Evolutionary conservation across 306 rosid species (phyloP), one percentile per base, ranked within the genome.

Genomic region (Fagus crenata): DNA sequence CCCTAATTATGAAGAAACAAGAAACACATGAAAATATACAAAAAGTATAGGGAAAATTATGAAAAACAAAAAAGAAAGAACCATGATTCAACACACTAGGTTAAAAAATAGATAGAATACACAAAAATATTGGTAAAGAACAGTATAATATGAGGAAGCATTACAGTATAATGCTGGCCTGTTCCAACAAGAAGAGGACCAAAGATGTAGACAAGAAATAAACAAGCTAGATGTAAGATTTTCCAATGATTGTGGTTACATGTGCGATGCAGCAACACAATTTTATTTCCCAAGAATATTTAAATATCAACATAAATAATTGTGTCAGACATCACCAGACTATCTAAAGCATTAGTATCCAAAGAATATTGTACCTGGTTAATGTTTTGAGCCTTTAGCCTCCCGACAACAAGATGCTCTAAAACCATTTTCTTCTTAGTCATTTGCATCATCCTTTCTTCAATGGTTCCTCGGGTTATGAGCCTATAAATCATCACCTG

Each of bases 361-460:
- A 60, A 68, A 74, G 42, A 61, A 40, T 65, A 71, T 69, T 72
- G 65, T 69, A 92, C 99, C 99, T 95, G 99, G 75, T 95, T 95
- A 76, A 92, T 95, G 69, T 90, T 92, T 87, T 91, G 98, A 80
- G 97, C 88, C 87, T 95, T 95, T 72, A 95, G 81, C 88, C 91
- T 91, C 81, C 99, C 99, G 43, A 95, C 99, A 80, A 95, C 99
- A 74, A 95, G 88, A 87, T 95, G 99, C 83, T 95, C 99, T 67
- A 95, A 87, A 81, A 95, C 97, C 99, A 95, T 95, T 87, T 95
- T 95, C 96, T 95, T 95, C 90, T 95, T 95, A 17, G 99, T 92
- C 98, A 95, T 82, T 77, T 95, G 91, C 98, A 95, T 92, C 99
- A 95, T 95, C 83, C 99, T 90, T 85, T 95, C 99, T 88, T 92